Conservation (phyloP, 805 yeast genomes). For the Candida ipomoeae region DNA sequence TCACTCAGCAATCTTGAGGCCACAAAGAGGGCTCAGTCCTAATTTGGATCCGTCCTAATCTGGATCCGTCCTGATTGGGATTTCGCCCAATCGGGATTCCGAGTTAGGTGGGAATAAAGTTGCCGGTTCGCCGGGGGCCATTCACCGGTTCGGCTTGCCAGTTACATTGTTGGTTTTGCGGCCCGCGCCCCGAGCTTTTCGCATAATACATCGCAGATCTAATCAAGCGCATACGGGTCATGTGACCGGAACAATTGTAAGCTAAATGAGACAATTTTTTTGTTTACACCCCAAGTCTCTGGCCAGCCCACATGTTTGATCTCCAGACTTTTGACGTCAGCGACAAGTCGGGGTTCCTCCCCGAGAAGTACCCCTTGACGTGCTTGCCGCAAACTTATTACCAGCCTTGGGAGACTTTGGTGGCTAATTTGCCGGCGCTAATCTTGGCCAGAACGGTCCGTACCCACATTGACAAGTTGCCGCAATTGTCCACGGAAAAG, state of each 20-base stretch:
- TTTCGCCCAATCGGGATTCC: too few species aligned
- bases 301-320: slow-evolving; percentile 12
- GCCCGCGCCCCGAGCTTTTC: neutral
- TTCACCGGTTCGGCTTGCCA: neutral
- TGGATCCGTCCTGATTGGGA: too few species aligned
- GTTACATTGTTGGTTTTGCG: neutral
- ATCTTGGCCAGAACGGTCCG: slow-evolving; percentile 64
- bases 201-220: slow-evolving; percentile 1
- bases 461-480: slow-evolving; percentile 58
- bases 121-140: neutral
- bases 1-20: neutral
- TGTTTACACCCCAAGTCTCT: neutral
- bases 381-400: slow-evolving; percentile 59
- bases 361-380: slow-evolving; percentile 59
- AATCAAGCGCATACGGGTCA: slow-evolving; percentile 1
- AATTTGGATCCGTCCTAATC: too few species aligned
- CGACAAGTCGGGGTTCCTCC: slow-evolving; percentile 72
- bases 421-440: slow-evolving; percentile 64
- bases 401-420: slow-evolving; percentile 74
- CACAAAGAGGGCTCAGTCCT: too few species aligned
- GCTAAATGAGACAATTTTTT: slow-evolving; percentile 2
- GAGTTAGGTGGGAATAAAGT: too few species aligned
- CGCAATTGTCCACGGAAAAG: slow-evolving; percentile 47
- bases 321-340: slow-evolving; percentile 68
- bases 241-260: slow-evolving; percentile 1